Evolutionary conservation across 2,329 filamentous ascomycete genomes (phyloP), one percentile per base, ranked within the genome.

Genomic region (Plenodomus lindquistii): DNA sequence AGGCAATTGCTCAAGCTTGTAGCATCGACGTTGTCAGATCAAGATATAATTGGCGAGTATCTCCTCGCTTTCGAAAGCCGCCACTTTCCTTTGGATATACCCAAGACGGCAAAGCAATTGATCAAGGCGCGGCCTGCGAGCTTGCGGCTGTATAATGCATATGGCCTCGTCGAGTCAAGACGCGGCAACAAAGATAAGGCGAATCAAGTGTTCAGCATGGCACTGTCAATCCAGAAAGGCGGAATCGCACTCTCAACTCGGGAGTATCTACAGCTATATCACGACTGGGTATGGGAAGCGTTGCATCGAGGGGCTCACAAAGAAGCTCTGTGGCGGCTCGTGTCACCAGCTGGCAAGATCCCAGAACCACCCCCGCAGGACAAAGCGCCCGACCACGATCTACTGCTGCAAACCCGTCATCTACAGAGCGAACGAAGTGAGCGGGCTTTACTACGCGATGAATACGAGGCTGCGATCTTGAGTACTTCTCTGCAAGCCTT

Each of bases 131-230:
- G 83, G 46, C 77, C 85, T 0, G 77, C 82, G 1, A 87, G 84
- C 58, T 68, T 89, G 2, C 75, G 78, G 13, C 75, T 97, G 0
- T 97, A 95, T 71, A 88, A 91, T 57, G 84, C 85, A 0, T 96
- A 93, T 63, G 89, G 87, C 0, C 73, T 90, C 13, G 83, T 91
- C 3, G 89, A 96, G 69, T 79, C 74, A 56, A 75, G 77, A 1
- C 80, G 79, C 22, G 82, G 79, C 0, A 85, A 87, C 19, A 57
- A 66, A 1, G 77, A 82, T 0, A 75, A 83, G 39, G 85, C 87
- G 4, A 74, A 78, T 18, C 84, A 83, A 42, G 85, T 94, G 0
- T 81, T 93, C 60, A 69, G 78, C 1, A 86, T 87, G 1, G 86
- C 89, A 1, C 75, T 90, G n/a, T 76, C 76, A 2, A 82, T 85